Conservation (phyloP, 1,139 yeast genomes). For the Taphrina betulina region DNA sequence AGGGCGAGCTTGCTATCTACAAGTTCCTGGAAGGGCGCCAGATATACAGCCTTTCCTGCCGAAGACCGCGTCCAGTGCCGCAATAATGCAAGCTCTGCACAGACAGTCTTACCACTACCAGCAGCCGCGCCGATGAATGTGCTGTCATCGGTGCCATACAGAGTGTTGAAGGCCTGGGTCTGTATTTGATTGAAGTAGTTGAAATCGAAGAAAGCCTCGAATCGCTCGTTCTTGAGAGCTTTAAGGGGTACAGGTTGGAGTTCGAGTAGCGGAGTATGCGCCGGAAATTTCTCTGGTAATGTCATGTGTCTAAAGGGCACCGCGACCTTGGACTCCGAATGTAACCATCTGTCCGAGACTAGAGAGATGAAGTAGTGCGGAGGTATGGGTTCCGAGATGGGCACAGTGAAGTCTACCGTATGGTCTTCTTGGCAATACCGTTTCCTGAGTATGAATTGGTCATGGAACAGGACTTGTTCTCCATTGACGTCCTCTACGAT, state of each 20-base stretch:
- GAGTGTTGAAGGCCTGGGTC: conserved; percentile 62
- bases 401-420: conserved; percentile 63
- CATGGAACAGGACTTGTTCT: conserved; percentile 62
- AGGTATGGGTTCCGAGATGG: conserved; percentile 59
- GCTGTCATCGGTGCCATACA: conserved; percentile 60
- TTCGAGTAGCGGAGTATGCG: conserved; percentile 58
- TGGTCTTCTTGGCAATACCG: conserved; percentile 56
- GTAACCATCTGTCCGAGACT: conserved; percentile 82
- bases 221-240: conserved; percentile 53
- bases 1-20: conserved; percentile 50
- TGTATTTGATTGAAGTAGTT: conserved; percentile 70
- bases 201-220: conserved; percentile 44
- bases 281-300: conserved; percentile 68
- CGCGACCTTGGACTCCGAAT: conserved; percentile 65
- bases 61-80: conserved; percentile 60
- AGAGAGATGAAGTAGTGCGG: conserved; percentile 75
- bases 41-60: conserved; percentile 64
- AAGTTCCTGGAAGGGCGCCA: conserved; percentile 60
- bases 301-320: conserved; percentile 56
- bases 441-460: conserved; percentile 55
- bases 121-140: conserved; percentile 69
- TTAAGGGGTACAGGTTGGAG: conserved; percentile 53
- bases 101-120: conserved; percentile 70
- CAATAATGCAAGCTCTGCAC: conserved; percentile 72
- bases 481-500: conserved; percentile 85